These are phyloP conservation scores for Neurospora cerealis DNA, from an alignment of 495 filamentous ascomycete genomes.

Conservation along the genomic window DNA sequence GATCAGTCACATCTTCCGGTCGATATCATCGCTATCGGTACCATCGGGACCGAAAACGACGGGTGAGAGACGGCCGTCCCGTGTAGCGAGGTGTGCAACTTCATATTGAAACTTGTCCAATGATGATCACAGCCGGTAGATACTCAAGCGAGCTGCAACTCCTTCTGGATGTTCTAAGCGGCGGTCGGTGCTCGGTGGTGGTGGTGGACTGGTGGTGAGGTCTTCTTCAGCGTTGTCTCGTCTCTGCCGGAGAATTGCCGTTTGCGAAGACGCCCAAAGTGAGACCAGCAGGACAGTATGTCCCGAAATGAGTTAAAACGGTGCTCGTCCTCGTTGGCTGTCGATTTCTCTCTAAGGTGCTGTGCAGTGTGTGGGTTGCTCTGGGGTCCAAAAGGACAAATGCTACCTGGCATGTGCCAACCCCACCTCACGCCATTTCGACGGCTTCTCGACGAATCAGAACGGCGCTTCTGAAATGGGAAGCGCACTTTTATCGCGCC, in stretches of 20 bases:
- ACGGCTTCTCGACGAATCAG: neutral
- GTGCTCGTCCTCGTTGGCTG: neutral
- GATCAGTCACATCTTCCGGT: neutral
- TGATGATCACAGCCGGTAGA: neutral
- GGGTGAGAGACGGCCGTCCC: neutral
- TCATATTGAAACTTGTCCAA: neutral
- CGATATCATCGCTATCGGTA: neutral
- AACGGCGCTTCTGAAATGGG: neutral
- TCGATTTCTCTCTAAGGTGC: too few species aligned
- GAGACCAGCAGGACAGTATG: neutral
- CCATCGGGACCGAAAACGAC: neutral
- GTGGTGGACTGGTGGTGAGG: neutral
- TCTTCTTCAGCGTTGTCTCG: neutral
- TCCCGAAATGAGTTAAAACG: neutral
- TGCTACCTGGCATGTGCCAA: neutral
- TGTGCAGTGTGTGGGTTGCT: neutral
- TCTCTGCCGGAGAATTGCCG: neutral
- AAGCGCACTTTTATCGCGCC: neutral
- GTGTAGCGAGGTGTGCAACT: neutral
- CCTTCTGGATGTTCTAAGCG: neutral
- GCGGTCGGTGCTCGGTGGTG: neutral
- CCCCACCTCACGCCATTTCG: neutral
- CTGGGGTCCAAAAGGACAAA: neutral
- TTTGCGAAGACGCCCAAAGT: neutral
- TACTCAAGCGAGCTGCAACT: neutral